These are phyloP conservation scores for Glomus cerebriforme DNA, from an alignment of 192 early-diverging fungal species.

Conservation along the genomic window DNA sequence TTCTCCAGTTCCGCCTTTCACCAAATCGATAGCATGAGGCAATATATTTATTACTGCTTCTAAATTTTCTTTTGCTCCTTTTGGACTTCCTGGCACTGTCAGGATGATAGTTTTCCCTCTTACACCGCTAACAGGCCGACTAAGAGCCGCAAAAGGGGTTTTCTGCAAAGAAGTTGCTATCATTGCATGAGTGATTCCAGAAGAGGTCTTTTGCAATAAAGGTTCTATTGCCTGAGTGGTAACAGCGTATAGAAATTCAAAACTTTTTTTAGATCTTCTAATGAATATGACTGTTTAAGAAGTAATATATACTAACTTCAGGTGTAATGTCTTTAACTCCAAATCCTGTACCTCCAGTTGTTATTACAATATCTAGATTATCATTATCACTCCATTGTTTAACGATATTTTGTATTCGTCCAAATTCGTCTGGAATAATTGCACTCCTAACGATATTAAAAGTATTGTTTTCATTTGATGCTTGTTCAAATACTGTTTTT, in stretches of 20 bases:
- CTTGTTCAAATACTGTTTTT: slow-evolving; percentile 36
- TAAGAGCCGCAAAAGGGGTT: slow-evolving; percentile 90
- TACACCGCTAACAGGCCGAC: slow-evolving; percentile 73
- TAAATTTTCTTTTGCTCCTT: slow-evolving; percentile 84
- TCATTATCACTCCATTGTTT: slow-evolving; percentile 51
- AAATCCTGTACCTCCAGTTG: slow-evolving; percentile 94
- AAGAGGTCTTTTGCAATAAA: slow-evolving; percentile 67
- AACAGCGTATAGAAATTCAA: too few relatives aligned
- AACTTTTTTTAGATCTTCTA: too few relatives aligned
- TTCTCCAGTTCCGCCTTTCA: slow-evolving; percentile 59
- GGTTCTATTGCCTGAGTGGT: slow-evolving; percentile 64
- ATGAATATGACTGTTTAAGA: too few relatives aligned
- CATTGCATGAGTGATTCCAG: slow-evolving; percentile 81
- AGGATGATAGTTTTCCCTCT: slow-evolving; percentile 65
- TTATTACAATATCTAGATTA: slow-evolving; percentile 69
- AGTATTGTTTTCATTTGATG: slow-evolving; percentile 8
- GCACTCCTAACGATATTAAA: slow-evolving; percentile 44
- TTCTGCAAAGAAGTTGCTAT: slow-evolving; percentile 71
- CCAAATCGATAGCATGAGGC: slow-evolving; percentile 81
- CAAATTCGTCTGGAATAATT: slow-evolving; percentile 57
- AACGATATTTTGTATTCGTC: slow-evolving; percentile 53
- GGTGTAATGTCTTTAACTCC: slow-evolving; percentile 84
- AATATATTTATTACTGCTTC: slow-evolving; percentile 70
- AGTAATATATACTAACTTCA: slow-evolving; percentile 57
- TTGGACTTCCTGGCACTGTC: slow-evolving; percentile 88